Evolutionary conservation across 225 moss, liverwort and hornwort genomes (phyloP).

Genomic region (Rhytidiadelphus loreus): DNA sequence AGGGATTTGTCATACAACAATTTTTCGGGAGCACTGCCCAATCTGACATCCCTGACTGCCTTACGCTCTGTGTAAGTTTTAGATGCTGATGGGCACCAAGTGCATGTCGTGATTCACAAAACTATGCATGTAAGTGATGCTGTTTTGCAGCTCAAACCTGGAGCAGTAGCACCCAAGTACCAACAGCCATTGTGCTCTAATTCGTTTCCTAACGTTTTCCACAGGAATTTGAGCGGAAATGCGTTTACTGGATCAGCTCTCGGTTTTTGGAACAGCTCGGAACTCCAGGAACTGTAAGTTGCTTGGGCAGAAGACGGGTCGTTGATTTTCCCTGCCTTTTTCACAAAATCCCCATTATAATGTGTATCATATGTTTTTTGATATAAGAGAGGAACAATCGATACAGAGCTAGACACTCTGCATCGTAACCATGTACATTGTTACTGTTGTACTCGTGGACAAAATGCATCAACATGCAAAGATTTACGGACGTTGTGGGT

Average conservation of each 20-base stretch:
- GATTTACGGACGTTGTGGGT: neutral
- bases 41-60: neutral
- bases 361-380: neutral
- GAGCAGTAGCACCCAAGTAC: neutral
- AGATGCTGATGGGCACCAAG: neutral
- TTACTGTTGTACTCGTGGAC: neutral
- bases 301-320: too few relatives aligned
- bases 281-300: constrained; percentile 1
- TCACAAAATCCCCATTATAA: neutral
- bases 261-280: neutral
- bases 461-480: neutral
- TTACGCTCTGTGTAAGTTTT: neutral
- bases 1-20: neutral
- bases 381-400: neutral
- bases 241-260: neutral
- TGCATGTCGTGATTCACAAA: neutral
- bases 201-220: neutral
- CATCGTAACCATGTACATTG: too few relatives aligned
- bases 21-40: neutral
- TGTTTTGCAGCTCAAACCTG: neutral
- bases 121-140: neutral
- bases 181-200: neutral
- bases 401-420: too few relatives aligned
- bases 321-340: neutral
- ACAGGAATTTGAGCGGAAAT: constrained; percentile 17